phyloP scores from a whole-genome alignment of 1,139 yeast species.

The Sugiyamaella neomexicana region DNA sequence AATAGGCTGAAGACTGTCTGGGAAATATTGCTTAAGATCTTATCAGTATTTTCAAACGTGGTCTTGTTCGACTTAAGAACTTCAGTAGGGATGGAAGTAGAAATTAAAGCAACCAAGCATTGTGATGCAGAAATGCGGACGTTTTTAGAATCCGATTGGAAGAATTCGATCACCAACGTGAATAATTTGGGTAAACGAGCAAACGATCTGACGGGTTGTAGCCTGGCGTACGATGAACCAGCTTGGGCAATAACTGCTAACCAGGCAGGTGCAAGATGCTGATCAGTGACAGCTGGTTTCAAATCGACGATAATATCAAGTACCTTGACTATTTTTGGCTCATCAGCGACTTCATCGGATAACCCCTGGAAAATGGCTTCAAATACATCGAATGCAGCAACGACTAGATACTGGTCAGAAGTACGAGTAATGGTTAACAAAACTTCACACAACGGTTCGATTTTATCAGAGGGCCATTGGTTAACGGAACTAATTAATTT shows the following conservation, averaged over 20 bases:
- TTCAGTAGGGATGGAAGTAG: slow-evolving; percentile 64
- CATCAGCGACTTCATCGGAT: slow-evolving; percentile 56
- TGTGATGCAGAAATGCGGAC: slow-evolving; percentile 79
- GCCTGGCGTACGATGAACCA: slow-evolving; percentile 61
- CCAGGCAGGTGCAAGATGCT: slow-evolving; percentile 91
- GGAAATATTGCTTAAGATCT: slow-evolving; percentile 53
- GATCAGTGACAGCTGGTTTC: slow-evolving; percentile 78
- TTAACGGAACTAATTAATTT: slow-evolving; percentile 67
- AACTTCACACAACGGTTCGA: slow-evolving; percentile 73
- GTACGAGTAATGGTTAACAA: slow-evolving; percentile 76
- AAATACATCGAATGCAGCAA: slow-evolving; percentile 80
- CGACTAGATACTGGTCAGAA: slow-evolving; percentile 78
- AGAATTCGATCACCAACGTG: slow-evolving; percentile 57
- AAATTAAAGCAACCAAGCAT: slow-evolving; percentile 74
- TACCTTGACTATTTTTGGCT: slow-evolving; percentile 56
- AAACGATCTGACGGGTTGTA: slow-evolving; percentile 61
- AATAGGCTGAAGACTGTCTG: slow-evolving; percentile 56
- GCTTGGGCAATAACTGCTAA: slow-evolving; percentile 91
- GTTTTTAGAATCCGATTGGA: slow-evolving; percentile 65
- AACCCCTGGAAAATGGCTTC: slow-evolving; percentile 81
- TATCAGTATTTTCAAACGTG: slow-evolving; percentile 55
- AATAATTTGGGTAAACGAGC: slow-evolving; percentile 58
- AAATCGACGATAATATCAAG: slow-evolving; percentile 73
- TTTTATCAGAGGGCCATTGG: slow-evolving; percentile 74
- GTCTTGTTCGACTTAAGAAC: slow-evolving; percentile 46